phyloP scores from a whole-genome alignment of 176 grass and related monocot species.

The Bothriochloa decipiens region DNA sequence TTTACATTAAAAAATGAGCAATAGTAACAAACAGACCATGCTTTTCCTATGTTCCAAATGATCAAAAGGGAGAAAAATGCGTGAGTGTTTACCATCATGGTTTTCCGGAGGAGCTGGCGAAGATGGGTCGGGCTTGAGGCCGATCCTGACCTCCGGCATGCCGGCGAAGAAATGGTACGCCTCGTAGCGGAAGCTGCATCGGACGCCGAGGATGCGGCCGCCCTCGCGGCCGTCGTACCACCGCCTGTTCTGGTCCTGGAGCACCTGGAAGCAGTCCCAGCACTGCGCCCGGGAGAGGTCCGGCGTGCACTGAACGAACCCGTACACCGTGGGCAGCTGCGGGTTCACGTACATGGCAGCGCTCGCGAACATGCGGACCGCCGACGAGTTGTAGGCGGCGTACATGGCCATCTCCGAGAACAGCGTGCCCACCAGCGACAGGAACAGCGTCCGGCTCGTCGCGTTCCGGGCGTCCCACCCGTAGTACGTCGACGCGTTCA shows the following conservation, averaged over 20 bases:
- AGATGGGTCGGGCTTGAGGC: background rate
- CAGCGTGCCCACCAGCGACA: constrained; percentile 51
- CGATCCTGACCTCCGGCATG: constrained; percentile 51
- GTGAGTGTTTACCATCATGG: background rate
- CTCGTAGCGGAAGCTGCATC: constrained; percentile 57
- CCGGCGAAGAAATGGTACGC: constrained; percentile 51
- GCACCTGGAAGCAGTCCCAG: constrained; percentile 51
- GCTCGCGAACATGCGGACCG: constrained; percentile 37
- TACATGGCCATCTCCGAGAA: constrained; percentile 56
- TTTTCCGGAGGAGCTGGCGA: background rate
- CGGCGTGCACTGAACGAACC: constrained; percentile 71
- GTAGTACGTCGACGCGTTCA: constrained; percentile 45
- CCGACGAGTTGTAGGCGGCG: constrained; percentile 48
- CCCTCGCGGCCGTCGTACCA: constrained; percentile 51
- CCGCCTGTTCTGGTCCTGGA: constrained; percentile 6
- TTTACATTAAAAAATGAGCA: background rate
- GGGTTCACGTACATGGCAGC: constrained; percentile 53
- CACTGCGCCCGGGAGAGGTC: constrained; percentile 58
- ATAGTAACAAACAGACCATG: background rate
- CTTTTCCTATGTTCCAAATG: background rate
- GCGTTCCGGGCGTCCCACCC: constrained; percentile 53
- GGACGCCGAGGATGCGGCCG: constrained; percentile 52
- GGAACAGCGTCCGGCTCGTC: constrained; percentile 48
- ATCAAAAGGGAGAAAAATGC: fast-evolving
- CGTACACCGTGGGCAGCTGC: constrained; percentile 60